Evolutionary conservation across 2,329 filamentous ascomycete species (phyloP).

Genomic region (Microascus cirrosus): DNA sequence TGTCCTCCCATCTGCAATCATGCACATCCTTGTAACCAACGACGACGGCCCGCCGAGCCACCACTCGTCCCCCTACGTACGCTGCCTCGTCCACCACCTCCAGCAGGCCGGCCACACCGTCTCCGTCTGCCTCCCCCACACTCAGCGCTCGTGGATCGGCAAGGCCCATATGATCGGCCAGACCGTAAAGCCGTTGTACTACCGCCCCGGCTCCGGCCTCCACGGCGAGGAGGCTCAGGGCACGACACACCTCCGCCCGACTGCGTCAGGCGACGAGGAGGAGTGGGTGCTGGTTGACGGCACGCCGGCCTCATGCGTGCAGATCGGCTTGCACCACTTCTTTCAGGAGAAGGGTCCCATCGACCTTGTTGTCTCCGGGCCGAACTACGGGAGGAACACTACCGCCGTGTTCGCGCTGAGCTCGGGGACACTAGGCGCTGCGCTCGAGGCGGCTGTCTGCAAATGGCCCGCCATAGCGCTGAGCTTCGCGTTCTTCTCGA

Average conservation of each 20-base stretch:
- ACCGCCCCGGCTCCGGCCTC: conserved; percentile 44
- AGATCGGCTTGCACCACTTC: conserved; percentile 73
- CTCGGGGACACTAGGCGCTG: conserved; percentile 67
- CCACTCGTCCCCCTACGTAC: conserved; percentile 70
- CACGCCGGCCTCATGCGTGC: conserved; percentile 69
- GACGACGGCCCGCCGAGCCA: conserved; percentile 73
- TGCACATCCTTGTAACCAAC: conserved; percentile 61
- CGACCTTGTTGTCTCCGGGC: conserved; percentile 68
- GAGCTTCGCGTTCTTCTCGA: conserved; percentile 80
- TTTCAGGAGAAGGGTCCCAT: conserved; percentile 61
- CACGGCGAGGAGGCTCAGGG: conserved; percentile 42
- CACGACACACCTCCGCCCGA: conserved; percentile 46
- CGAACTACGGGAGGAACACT: conserved; percentile 76
- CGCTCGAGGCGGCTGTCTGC: conserved; percentile 67
- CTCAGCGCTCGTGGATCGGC: conserved; percentile 93
- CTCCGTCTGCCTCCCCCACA: conserved; percentile 82
- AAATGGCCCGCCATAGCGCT: conserved; percentile 65
- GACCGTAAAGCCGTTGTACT: conserved; percentile 75
- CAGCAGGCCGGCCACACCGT: conserved; percentile 72
- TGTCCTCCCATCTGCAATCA: conserved; percentile 15
- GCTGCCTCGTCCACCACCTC: conserved; percentile 60
- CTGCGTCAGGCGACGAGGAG: conserved; percentile 47
- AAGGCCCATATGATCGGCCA: conserved; percentile 95
- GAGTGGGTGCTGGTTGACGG: conserved; percentile 78
- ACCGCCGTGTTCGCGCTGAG: conserved; percentile 70